Base-by-base conservation (phyloP, 2,329 filamentous ascomycete species). In the Talaromyces sp. region DNA sequence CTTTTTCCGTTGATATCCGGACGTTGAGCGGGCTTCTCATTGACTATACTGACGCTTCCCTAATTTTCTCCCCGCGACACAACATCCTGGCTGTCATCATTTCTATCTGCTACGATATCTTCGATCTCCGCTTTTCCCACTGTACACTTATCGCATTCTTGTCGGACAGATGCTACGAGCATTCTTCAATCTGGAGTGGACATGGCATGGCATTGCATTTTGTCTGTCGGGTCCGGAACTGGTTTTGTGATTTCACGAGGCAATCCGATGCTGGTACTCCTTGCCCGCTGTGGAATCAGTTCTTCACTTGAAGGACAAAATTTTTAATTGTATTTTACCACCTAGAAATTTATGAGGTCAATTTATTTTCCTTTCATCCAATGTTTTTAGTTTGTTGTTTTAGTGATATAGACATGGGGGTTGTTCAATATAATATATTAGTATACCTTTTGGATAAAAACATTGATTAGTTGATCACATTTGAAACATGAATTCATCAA, bases 271-370 rank as follows among this genome's bases (percentile, higher is more conserved):
- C 59, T 60, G 59, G 59, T 41, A 57, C 49, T 60, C 46, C 46
- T 57, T 50, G 41, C 55, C 43, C 32, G 43, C 21, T 24, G 29
- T 35, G 55, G 26, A 49, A 57, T 24, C 21, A 11, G 19, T 57
- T 50, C 49, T 49, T 32, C 21, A 32, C 27, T 52, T 52, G 27
- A 29, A 29, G 17, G 53, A 58, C 55, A 58, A 55, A 56, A 41
- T 58, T 58, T 61, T 32, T 55, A 58, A 58, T 58, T 61, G 59
- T 61, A 61, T 61, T 61, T 61, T 61, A 61, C 58, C 21, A 54
- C 21, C 49, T 58, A 29, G 35, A 49, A 61, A 61, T 59, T 35
- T 49, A 57, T 51, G 49, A 35, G 35, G 46, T 31, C 49, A 29
- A 52, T 52, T n/a, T 27, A 27, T 29, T 52, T 52, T 31, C 21